phyloP scores from a whole-genome alignment of 352 stramenopile genomes.

The Phytopythium oedochilum region DNA sequence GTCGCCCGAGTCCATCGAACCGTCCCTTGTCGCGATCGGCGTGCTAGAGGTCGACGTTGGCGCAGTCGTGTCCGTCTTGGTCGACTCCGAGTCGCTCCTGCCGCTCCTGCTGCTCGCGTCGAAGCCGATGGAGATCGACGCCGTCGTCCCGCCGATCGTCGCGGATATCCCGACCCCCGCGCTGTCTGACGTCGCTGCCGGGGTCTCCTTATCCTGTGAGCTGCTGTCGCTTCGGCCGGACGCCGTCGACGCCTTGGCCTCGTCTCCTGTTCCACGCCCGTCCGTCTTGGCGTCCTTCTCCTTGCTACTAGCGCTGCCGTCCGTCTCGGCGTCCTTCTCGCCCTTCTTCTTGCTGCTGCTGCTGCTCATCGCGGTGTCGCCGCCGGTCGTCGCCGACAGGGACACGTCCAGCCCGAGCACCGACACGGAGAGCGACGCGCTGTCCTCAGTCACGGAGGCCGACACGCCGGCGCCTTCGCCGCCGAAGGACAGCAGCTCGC shows the following conservation, averaged over 20 bases:
- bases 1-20: conserved; percentile 6
- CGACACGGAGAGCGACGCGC: not conserved
- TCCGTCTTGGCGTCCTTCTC: not conserved
- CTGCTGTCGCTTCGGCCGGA: not conserved
- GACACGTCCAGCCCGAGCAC: not conserved
- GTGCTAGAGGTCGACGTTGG: not conserved
- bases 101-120: not conserved
- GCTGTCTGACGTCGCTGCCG: not conserved
- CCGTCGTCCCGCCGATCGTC: not conserved
- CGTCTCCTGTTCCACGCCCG: not conserved
- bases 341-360: not conserved
- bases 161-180: not conserved
- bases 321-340: not conserved
- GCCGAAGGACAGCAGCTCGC: conserved; percentile 4
- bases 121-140: conserved; percentile 3
- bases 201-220: not conserved
- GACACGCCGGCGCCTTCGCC: not conserved
- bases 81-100: not conserved
- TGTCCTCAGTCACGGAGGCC: conserved; percentile 1
- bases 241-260: not conserved
- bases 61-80: not conserved
- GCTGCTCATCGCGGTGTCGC: not conserved
- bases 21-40: not conserved
- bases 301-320: not conserved
- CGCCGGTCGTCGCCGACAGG: not conserved